Percentiles rank a stretch among this genome's conserved stretches.
Evolutionary conservation across 2,329 filamentous ascomycete species (phyloP).

Genomic region (Sporothrix brasiliensis): DNA sequence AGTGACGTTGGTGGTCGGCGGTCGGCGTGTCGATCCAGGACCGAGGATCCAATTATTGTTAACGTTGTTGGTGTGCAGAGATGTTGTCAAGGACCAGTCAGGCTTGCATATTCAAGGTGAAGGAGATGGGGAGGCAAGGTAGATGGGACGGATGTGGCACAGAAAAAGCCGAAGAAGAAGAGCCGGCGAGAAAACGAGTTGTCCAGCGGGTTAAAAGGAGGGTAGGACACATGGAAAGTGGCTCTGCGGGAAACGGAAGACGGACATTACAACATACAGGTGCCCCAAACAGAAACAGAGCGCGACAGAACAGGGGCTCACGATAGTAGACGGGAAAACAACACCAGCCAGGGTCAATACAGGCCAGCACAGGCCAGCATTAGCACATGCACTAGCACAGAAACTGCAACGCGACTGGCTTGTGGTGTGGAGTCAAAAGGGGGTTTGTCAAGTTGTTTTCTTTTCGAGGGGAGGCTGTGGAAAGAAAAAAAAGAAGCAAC

Average conservation of each 20-base stretch:
- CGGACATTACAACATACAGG: neutral
- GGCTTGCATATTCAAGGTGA: constrained; percentile 7
- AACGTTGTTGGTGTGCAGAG: neutral
- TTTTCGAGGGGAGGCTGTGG: neutral
- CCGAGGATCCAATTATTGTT: neutral
- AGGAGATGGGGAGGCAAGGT: neutral
- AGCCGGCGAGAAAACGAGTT: too few species aligned
- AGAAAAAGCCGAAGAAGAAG: too few species aligned
- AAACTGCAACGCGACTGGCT: constrained; percentile 32
- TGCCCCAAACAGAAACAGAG: neutral
- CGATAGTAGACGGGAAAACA: neutral
- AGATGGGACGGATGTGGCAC: neutral
- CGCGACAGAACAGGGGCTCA: neutral
- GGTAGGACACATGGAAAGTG: neutral
- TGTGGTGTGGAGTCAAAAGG: constrained; percentile 26
- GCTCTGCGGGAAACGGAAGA: constrained; percentile 4
- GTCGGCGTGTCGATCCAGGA: neutral
- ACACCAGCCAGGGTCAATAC: neutral
- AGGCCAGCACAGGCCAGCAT: neutral
- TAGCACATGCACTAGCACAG: constrained; percentile 31
- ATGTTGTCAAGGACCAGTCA: neutral
- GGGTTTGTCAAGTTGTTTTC: neutral
- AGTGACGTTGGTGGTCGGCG: constrained; percentile 5
- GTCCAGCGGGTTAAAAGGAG: neutral
- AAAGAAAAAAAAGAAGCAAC: neutral